These are phyloP conservation scores for Colletotrichum kahawae DNA, from an alignment of 2,329 filamentous ascomycete genomes.

Conservation along the genomic window DNA sequence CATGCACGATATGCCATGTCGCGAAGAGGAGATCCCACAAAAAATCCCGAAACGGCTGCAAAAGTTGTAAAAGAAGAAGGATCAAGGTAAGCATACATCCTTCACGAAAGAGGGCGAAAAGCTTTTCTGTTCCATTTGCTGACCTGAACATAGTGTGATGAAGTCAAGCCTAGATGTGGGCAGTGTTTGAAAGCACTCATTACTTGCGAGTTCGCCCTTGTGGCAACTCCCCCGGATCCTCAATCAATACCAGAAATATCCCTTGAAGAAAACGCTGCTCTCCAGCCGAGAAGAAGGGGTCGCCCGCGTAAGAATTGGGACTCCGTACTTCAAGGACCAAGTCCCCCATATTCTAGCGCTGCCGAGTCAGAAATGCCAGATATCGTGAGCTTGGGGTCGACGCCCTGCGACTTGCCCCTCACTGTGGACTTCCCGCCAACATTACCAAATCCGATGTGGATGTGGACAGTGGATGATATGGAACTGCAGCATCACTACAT, in stretches of 20 bases:
- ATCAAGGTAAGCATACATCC: slow-evolving; percentile 14
- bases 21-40: slow-evolving; percentile 8
- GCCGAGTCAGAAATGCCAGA: neutral
- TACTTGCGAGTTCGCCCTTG: neutral
- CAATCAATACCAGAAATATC: neutral
- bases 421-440: neutral
- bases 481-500: slow-evolving; percentile 18
- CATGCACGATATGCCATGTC: slow-evolving; percentile 9
- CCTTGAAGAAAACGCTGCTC: neutral
- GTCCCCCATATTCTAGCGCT: neutral
- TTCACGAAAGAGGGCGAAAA: neutral
- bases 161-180: neutral
- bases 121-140: neutral
- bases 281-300: neutral
- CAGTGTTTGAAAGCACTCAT: slow-evolving; percentile 2
- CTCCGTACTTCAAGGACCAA: neutral
- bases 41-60: slow-evolving; percentile 28
- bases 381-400: neutral
- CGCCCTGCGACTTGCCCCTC: neutral
- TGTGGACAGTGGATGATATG: slow-evolving; percentile 14
- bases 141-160: neutral
- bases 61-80: slow-evolving; percentile 25
- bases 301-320: neutral
- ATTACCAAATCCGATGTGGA: neutral
- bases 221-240: neutral